Conservation (phyloP, 108 stramenopile species). For the Stephanodiscus triporus region DNA sequence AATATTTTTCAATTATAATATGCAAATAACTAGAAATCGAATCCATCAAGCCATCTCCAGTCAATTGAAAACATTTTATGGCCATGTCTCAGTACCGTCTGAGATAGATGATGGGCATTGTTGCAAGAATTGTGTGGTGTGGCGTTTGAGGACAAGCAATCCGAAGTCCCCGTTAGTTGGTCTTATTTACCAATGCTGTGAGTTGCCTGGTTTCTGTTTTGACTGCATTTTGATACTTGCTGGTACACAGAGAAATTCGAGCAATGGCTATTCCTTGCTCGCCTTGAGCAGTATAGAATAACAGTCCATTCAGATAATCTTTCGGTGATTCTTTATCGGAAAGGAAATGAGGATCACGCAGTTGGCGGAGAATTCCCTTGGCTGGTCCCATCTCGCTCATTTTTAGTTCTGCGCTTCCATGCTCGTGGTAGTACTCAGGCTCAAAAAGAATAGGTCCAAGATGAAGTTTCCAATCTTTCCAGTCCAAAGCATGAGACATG, state of each 20-base stretch:
- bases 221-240: slow-evolving; percentile 1
- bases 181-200: too few species aligned
- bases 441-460: slow-evolving; percentile 17
- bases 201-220: too few species aligned
- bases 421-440: slow-evolving; percentile 16
- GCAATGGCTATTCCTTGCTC: slow-evolving; percentile 20
- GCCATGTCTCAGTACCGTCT: too few species aligned
- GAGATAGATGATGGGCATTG: too few species aligned
- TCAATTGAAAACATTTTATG: too few species aligned
- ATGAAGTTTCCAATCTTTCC: slow-evolving; percentile 25
- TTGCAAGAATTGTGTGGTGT: too few species aligned
- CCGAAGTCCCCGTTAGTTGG: too few species aligned
- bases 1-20: too few species aligned
- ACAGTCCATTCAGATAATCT: slow-evolving; percentile 11
- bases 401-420: neutral
- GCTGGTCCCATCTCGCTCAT: neutral
- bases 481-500: slow-evolving; percentile 3
- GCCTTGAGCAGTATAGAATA: slow-evolving; percentile 23
- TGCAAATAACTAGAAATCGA: too few species aligned
- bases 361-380: neutral
- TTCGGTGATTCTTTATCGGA: slow-evolving; percentile 2
- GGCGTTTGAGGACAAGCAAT: too few species aligned
- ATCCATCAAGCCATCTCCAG: too few species aligned
- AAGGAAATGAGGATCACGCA: slow-evolving; percentile 24
- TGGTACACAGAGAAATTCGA: slow-evolving; percentile 10